Conservation (phyloP, 148 eudicot genomes). For the Mesembryanthemum crystallinum region DNA sequence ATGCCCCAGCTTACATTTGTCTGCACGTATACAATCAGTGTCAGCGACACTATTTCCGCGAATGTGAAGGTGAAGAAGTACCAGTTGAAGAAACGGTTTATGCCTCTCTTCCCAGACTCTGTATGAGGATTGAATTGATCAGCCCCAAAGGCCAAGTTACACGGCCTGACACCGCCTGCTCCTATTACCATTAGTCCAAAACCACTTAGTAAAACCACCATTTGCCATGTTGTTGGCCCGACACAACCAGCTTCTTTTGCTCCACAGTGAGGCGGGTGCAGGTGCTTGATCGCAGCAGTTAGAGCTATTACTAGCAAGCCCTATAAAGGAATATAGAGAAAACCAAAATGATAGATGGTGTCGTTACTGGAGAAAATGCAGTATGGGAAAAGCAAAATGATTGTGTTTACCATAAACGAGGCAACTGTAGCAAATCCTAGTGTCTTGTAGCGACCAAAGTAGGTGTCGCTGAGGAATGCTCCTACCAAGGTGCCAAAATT, state of each 20-base stretch:
- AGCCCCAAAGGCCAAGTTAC: slow-evolving; percentile 33
- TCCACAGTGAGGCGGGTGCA: slow-evolving; percentile 2
- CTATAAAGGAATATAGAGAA: background rate
- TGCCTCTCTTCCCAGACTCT: background rate
- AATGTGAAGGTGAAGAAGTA: background rate
- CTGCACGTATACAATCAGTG: background rate
- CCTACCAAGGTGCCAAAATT: slow-evolving; percentile 37
- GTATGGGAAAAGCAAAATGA: too few species aligned
- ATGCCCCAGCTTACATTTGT: background rate
- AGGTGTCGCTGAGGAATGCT: slow-evolving; percentile 38
- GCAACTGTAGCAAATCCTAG: slow-evolving; percentile 33
- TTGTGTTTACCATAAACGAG: slow-evolving; percentile 29
- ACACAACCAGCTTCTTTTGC: slow-evolving; percentile 4
- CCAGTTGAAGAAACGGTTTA: slow-evolving; percentile 1
- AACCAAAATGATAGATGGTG: background rate
- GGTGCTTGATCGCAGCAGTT: background rate
- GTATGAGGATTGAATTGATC: slow-evolving; percentile 27
- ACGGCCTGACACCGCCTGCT: slow-evolving; percentile 29
- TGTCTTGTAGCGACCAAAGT: slow-evolving; percentile 42
- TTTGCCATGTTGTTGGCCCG: slow-evolving; percentile 20
- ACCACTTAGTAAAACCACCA: slow-evolving; percentile 12
- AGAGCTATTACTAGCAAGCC: background rate
- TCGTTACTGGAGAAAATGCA: background rate
- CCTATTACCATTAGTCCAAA: slow-evolving; percentile 28
- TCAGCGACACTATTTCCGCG: background rate